Base-by-base conservation (phyloP, 257 asterid genomes). In the Lantana camara region DNA sequence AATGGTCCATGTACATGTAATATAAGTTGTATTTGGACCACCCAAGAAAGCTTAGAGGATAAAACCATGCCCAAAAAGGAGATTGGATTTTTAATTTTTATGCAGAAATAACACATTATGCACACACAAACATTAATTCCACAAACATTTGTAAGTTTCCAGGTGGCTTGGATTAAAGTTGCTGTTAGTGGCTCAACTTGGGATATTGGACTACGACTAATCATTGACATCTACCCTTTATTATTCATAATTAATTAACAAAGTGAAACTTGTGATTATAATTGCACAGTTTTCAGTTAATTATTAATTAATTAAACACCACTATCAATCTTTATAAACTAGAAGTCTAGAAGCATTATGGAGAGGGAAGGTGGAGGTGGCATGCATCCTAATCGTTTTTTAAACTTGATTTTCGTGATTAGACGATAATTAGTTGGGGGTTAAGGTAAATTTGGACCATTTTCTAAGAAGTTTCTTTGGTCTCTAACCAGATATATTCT, bases 391-490 rank as follows among this genome's bases (percentile, higher is more conserved):
- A 30, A 17, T 67, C 63, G n/a, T 35, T 48, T 1, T 16, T 5
- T 21, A 14, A n/a, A 0, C 21, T 3, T 60, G 22, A 16, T 48
- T 54, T 29, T 37, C 2, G 32, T 7, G 66, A 73, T 73, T 51
- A 45, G 59, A 29, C 32, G 49, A 51, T 32, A 44, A 54, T 66
- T 50, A 57, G 59, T 49, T 57, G 63, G 57, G 29, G 20, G 40
- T 60, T 29, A 53, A 66, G 23, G 58, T 46, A 10, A 37, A 24
- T n/a, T n/a, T 5, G 35, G 35, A 23, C 30, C 24, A 12, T 35
- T 49, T 67, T 71, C 72, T 52, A 4, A 44, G 75, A 73, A 69
- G 69, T 64, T 71, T 70, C 74, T 27, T n/a, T 35, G 40, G 11
- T 57, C 63, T 58, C 71, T 62, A 49, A 22, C 49, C 44, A 52